Conservation (phyloP, 108 stramenopile species). For the Tribonema minus region DNA sequence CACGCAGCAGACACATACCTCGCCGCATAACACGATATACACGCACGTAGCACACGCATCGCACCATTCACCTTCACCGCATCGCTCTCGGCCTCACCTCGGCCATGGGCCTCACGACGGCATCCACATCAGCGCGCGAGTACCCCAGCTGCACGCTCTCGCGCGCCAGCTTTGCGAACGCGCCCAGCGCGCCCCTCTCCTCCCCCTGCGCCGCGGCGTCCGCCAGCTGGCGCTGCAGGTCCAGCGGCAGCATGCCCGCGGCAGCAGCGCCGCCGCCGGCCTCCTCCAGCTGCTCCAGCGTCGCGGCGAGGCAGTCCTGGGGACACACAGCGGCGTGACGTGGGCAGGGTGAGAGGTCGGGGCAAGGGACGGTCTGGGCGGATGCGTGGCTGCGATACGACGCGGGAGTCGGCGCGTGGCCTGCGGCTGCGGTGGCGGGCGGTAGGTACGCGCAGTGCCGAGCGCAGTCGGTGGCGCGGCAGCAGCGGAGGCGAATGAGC, state of each 20-base stretch:
- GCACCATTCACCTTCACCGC: too few relatives aligned
- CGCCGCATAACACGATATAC: too few relatives aligned
- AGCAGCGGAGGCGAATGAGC: neutral
- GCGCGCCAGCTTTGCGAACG: neutral
- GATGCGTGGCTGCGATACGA: too few relatives aligned
- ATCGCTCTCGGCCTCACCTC: too few relatives aligned
- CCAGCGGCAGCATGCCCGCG: neutral
- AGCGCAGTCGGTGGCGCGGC: neutral
- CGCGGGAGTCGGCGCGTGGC: too few relatives aligned
- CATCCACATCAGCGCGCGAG: neutral
- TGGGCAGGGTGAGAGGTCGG: neutral
- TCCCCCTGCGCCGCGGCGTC: neutral
- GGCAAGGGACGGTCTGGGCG: too few relatives aligned
- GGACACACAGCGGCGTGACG: neutral
- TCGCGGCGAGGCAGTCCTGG: conserved; percentile 18
- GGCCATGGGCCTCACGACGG: neutral
- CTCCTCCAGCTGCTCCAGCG: conserved; percentile 7
- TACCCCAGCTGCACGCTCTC: neutral
- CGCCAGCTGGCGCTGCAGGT: neutral
- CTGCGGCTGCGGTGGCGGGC: too few relatives aligned
- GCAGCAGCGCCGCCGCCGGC: neutral
- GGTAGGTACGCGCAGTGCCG: too few relatives aligned
- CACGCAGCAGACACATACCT: too few relatives aligned
- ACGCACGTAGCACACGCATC: too few relatives aligned
- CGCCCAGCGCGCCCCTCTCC: neutral